Percentiles rank a stretch among this genome's conserved stretches.
phyloP scores from a whole-genome alignment of 306 rosid genomes.

The Cicer pinnatifidum region DNA sequence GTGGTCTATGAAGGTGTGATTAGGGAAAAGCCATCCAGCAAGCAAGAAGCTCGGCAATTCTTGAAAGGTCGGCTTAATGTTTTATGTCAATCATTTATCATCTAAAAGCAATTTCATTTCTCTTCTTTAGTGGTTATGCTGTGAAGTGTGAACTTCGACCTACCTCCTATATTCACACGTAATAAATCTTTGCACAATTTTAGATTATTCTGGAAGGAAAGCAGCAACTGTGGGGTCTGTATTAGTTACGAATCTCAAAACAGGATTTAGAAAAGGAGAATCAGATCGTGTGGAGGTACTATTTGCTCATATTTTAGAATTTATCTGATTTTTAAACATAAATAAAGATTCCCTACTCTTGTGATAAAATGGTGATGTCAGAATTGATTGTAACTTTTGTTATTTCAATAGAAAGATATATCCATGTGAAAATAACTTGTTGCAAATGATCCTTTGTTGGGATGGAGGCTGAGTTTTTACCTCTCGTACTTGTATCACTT shows the following conservation, averaged over 20 bases:
- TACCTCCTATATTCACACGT: conserved; percentile 13
- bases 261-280: conserved; percentile 87
- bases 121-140: background rate
- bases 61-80: conserved; percentile 67
- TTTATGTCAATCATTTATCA: conserved; percentile 32
- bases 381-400: conserved; percentile 11
- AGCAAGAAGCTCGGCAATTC: conserved; percentile 90
- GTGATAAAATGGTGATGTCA: conserved; percentile 2
- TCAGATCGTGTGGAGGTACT: conserved; percentile 87
- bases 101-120: background rate
- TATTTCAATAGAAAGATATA: conserved; percentile 22
- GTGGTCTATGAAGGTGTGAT: conserved; percentile 89
- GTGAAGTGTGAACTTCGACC: conserved; percentile 7
- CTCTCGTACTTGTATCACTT: conserved; percentile 12
- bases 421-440: conserved; percentile 22
- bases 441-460: conserved; percentile 18
- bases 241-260: conserved; percentile 83
- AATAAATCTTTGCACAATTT: conserved; percentile 26
- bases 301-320: background rate
- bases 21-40: conserved; percentile 92
- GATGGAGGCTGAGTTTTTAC: background rate
- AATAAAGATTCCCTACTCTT: background rate
- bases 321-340: background rate
- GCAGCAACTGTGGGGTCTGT: conserved; percentile 95
- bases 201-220: conserved; percentile 84